Conservation (phyloP, 768 basidiomycete species). For the Mycena leptocephala region DNA sequence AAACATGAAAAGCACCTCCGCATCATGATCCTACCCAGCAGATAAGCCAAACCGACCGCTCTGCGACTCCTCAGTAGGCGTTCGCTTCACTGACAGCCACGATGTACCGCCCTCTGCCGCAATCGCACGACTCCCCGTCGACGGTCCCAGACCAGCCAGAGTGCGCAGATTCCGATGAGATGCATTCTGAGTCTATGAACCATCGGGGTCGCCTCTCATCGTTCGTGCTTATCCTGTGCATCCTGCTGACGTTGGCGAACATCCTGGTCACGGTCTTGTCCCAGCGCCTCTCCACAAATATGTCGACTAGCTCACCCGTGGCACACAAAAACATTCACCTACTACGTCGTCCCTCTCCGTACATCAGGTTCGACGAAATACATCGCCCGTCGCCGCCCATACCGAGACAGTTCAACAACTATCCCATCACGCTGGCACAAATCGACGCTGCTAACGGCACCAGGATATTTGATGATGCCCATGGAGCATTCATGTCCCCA, state of each 20-base stretch:
- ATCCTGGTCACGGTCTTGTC: neutral
- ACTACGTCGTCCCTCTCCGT: constrained; percentile 47
- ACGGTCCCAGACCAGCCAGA: neutral
- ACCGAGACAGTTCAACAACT: constrained; percentile 31
- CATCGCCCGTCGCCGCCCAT: constrained; percentile 32
- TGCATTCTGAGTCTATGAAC: neutral
- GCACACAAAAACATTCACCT: constrained; percentile 17
- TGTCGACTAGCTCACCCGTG: neutral
- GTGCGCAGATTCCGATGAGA: neutral
- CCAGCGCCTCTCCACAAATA: neutral
- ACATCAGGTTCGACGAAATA: constrained; percentile 46
- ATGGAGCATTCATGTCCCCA: constrained; percentile 21
- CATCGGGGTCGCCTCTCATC: neutral
- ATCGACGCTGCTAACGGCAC: constrained; percentile 21
- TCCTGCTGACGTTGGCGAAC: neutral
- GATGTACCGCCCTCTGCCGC: neutral
- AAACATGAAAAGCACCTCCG: too few relatives aligned
- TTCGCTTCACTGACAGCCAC: neutral
- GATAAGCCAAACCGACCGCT: too few relatives aligned
- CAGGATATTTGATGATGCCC: constrained; percentile 22
- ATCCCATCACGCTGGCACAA: constrained; percentile 27
- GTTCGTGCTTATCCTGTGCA: neutral
- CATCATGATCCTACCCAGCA: too few relatives aligned
- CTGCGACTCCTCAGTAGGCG: too few relatives aligned
- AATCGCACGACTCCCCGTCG: neutral